Conservation (phyloP, 2,329 filamentous ascomycete genomes). For the Zymoseptoria pseudotritici region DNA sequence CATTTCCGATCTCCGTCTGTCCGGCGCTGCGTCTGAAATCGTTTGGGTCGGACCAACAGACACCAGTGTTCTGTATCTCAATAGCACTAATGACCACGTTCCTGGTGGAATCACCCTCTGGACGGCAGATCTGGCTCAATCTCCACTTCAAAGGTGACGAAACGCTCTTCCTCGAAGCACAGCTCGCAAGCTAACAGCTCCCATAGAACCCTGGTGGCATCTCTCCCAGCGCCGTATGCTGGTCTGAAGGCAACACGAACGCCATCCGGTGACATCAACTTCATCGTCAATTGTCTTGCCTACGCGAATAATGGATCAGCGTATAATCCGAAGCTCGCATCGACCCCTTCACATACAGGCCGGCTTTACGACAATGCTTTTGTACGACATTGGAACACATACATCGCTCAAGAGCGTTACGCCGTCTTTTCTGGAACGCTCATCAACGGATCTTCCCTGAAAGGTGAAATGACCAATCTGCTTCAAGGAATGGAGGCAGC, state of each 20-base stretch:
- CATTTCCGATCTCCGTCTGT: constrained; percentile 17
- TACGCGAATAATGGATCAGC: constrained; percentile 30
- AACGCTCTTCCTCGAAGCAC: not conserved
- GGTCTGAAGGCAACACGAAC: constrained; percentile 30
- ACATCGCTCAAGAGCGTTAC: constrained; percentile 42
- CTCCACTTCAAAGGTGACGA: constrained; percentile 12
- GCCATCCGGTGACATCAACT: constrained; percentile 23
- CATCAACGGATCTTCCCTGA: constrained; percentile 9
- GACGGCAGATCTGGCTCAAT: constrained; percentile 28
- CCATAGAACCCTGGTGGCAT: constrained; percentile 23
- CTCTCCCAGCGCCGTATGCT: constrained; percentile 29
- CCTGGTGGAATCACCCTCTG: constrained; percentile 32
- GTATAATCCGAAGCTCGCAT: constrained; percentile 43
- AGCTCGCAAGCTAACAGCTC: not conserved
- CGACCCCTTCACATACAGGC: constrained; percentile 40
- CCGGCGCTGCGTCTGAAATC: constrained; percentile 18
- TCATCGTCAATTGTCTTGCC: constrained; percentile 20
- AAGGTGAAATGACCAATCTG: constrained; percentile 17
- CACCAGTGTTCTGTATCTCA: constrained; percentile 26
- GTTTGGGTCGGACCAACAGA: constrained; percentile 28
- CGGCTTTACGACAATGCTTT: constrained; percentile 45
- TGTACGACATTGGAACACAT: constrained; percentile 49
- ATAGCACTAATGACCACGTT: constrained; percentile 17
- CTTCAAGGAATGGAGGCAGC: constrained; percentile 18
- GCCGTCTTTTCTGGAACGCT: constrained; percentile 44